Evolutionary conservation across 2,329 filamentous ascomycete species (phyloP).

Genomic region (Coniosporium tulheliwenetii): DNA sequence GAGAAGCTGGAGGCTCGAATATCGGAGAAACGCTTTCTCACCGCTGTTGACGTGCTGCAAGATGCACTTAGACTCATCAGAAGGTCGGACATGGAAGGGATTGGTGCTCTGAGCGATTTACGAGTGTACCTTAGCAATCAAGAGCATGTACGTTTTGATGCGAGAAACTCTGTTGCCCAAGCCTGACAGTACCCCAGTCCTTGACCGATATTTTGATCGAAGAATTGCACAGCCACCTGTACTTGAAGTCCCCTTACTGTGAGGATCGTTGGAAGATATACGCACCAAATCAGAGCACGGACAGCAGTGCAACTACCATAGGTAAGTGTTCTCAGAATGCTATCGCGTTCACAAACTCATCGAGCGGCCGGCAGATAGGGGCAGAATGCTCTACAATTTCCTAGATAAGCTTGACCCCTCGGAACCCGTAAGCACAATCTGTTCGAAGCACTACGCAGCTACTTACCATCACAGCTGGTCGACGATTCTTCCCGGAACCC

Average conservation of each 20-base stretch:
- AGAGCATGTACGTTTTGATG: constrained; percentile 42
- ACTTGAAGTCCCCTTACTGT: constrained; percentile 94
- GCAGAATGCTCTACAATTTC: constrained; percentile 40
- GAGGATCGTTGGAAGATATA: constrained; percentile 88
- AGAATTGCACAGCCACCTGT: constrained; percentile 91
- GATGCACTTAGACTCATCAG: constrained; percentile 71
- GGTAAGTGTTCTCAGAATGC: neutral
- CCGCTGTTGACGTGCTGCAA: constrained; percentile 82
- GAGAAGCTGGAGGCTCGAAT: constrained; percentile 89
- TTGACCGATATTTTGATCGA: constrained; percentile 94
- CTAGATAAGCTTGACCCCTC: constrained; percentile 40
- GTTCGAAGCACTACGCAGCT: too few relatives aligned
- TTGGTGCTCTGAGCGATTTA: constrained; percentile 75
- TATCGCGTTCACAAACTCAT: constrained; percentile 6
- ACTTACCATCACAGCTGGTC: constrained; percentile 32
- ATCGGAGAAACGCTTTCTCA: constrained; percentile 88
- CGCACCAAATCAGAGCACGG: constrained; percentile 45
- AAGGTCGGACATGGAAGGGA: constrained; percentile 78
- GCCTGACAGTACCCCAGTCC: constrained; percentile 22
- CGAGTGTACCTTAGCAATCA: constrained; percentile 84
- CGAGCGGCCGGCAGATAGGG: constrained; percentile 24
- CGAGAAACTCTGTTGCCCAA: neutral
- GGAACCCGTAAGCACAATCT: constrained; percentile 8
- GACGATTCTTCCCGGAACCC: constrained; percentile 90
- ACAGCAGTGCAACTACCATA: constrained; percentile 4